These are phyloP conservation scores for Paracoccidioides brasiliensis DNA, from an alignment of 2,329 filamentous ascomycete species.

Conservation along the genomic window DNA sequence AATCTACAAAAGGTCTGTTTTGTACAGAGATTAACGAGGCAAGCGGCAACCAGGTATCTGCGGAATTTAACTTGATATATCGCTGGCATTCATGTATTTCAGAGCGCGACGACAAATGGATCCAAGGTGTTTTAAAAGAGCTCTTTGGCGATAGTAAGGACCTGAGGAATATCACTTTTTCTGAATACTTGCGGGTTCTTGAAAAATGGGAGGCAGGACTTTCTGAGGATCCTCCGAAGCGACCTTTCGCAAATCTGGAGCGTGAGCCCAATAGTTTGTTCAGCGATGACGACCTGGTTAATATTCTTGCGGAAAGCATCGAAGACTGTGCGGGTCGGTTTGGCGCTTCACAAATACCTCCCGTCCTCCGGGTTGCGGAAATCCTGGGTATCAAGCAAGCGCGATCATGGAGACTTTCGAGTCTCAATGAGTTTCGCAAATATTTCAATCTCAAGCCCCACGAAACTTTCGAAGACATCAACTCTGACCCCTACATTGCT, in stretches of 20 bases:
- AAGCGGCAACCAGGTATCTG: conserved; percentile 39
- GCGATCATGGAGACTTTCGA: conserved; percentile 46
- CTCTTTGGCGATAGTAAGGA: conserved; percentile 10
- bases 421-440: conserved; percentile 44
- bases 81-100: conserved; percentile 52
- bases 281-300: conserved; percentile 55
- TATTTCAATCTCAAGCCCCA: conserved; percentile 50
- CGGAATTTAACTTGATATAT: conserved; percentile 43
- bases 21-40: conserved; percentile 24
- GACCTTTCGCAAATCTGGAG: conserved; percentile 48
- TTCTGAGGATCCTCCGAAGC: conserved; percentile 46
- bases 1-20: conserved; percentile 16
- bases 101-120: conserved; percentile 59
- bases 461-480: conserved; percentile 46
- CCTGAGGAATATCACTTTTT: conserved; percentile 17
- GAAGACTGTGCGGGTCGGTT: conserved; percentile 59
- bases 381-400: conserved; percentile 67
- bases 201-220: conserved; percentile 44
- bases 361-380: conserved; percentile 59
- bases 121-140: conserved; percentile 47
- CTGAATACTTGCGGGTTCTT: conserved; percentile 34
- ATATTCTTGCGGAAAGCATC: conserved; percentile 48
- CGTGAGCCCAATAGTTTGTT: conserved; percentile 50
- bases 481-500: conserved; percentile 42
- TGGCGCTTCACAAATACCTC: conserved; percentile 57